phyloP scores from a whole-genome alignment of 768 basidiomycete species.

The Lactarius hatsudake region DNA sequence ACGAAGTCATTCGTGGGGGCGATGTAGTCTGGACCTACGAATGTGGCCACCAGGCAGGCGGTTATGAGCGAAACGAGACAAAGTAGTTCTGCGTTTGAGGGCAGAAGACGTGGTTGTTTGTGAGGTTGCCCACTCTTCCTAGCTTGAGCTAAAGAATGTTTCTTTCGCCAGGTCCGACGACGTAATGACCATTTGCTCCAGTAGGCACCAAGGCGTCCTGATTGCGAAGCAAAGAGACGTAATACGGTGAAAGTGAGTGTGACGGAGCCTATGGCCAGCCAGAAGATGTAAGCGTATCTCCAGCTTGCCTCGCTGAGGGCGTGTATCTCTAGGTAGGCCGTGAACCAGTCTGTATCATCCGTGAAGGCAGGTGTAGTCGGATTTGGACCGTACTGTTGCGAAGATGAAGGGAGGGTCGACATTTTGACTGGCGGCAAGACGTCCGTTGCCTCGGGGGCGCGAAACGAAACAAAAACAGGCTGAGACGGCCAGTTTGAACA shows the following conservation, averaged over 20 bases:
- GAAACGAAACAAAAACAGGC: neutral
- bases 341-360: conserved; percentile 51
- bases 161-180: conserved; percentile 56
- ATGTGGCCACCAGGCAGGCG: conserved; percentile 45
- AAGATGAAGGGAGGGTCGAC: conserved; percentile 9
- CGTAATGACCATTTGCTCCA: conserved; percentile 61
- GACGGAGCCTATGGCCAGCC: conserved; percentile 49
- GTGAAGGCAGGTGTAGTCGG: conserved; percentile 44
- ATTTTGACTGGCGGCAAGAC: conserved; percentile 1
- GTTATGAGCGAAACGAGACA: conserved; percentile 44
- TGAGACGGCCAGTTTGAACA: conserved; percentile 9
- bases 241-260: conserved; percentile 42
- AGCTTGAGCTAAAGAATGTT: conserved; percentile 39
- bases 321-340: conserved; percentile 56
- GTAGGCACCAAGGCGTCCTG: conserved; percentile 46
- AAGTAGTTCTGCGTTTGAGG: conserved; percentile 64
- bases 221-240: conserved; percentile 43
- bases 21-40: conserved; percentile 70
- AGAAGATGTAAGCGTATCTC: conserved; percentile 57
- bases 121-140: conserved; percentile 36
- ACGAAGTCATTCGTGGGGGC: conserved; percentile 45
- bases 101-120: conserved; percentile 47
- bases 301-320: conserved; percentile 50
- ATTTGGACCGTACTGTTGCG: conserved; percentile 30
- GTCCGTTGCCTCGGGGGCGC: neutral